Base-by-base conservation (phyloP, 2,329 filamentous ascomycete genomes). In the Pseudogymnoascus sp. region DNA sequence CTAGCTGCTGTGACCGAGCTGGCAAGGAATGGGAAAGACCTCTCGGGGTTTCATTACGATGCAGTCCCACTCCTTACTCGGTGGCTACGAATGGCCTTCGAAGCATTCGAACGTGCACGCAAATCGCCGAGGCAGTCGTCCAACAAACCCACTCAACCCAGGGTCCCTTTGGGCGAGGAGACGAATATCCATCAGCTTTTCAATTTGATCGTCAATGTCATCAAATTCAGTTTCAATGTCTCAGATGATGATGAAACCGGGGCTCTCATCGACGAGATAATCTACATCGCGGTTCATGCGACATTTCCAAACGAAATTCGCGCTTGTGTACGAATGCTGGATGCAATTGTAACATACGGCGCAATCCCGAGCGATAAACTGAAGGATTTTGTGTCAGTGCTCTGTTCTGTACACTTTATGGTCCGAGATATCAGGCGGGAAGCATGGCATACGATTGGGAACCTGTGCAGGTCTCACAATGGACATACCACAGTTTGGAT, bases 201-300 rank as follows among this genome's bases (percentile, higher is more conserved):
- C 70, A 75, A 78, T 11, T 89, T 87, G 67, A 79, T 89, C 62
- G 81, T 82, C 63, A 85, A 89, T 66, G 80, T 90, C 62, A 85
- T 90, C 76, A 91, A 90, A 71, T 92, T 90, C 78, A 90, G 88
- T 72, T 89, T 86, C 72, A 88, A 87, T 67, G 81, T 85, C 33
- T 85, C 88, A 24, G 82, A 82, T 66, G 86, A 89, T 66, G 75
- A 80, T 33, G 83, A 87, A 53, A 79, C 89, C 19, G 81, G 81
- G 61, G 78, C 78, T 3, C 75, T 92, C 61, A 83, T 93, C 63
- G 80, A 84, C 63, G 81, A 81, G 11, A 76, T 90, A 7, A 78
- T 91, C 53, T 75, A 79, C 61, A 89, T 92, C 53, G 91, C 88
- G 74, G 82, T 85, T 73, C 84, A 82, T 68, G 91, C 89, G 0